phyloP scores from a whole-genome alignment of 805 yeast species.

The Wickerhamomyces pijperi region DNA sequence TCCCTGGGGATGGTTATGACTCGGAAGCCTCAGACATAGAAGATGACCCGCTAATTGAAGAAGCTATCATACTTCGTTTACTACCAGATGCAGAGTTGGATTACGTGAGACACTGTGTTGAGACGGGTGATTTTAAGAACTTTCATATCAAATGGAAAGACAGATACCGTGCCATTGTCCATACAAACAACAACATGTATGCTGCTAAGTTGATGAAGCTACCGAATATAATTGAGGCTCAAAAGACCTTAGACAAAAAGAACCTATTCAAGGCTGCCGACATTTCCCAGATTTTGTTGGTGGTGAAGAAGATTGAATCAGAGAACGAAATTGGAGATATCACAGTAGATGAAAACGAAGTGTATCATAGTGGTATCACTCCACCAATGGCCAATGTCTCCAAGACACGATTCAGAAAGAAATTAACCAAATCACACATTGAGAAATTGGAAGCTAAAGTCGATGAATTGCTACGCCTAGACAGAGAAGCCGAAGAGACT shows the following conservation, averaged over 20 bases:
- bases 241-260: constrained; percentile 81
- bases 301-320: constrained; percentile 40
- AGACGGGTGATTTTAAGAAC: constrained; percentile 62
- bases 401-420: constrained; percentile 59
- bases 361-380: constrained; percentile 56
- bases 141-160: constrained; percentile 78
- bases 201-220: constrained; percentile 81
- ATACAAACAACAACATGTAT: constrained; percentile 57
- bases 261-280: constrained; percentile 83
- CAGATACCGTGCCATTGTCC: constrained; percentile 64
- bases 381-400: constrained; percentile 68
- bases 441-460: constrained; percentile 73
- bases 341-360: constrained; percentile 26
- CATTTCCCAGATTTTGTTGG: constrained; percentile 73
- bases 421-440: constrained; percentile 58
- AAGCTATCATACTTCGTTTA: constrained; percentile 72
- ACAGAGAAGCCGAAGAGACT: constrained; percentile 75
- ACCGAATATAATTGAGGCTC: constrained; percentile 80
- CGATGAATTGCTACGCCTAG: constrained; percentile 61
- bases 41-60: constrained; percentile 88
- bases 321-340: constrained; percentile 37
- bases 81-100: constrained; percentile 59
- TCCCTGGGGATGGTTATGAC: constrained; percentile 93
- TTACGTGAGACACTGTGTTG: constrained; percentile 64
- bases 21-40: constrained; percentile 94